phyloP scores from a whole-genome alignment of 306 rosid species.

The Sicyos baderoa region DNA sequence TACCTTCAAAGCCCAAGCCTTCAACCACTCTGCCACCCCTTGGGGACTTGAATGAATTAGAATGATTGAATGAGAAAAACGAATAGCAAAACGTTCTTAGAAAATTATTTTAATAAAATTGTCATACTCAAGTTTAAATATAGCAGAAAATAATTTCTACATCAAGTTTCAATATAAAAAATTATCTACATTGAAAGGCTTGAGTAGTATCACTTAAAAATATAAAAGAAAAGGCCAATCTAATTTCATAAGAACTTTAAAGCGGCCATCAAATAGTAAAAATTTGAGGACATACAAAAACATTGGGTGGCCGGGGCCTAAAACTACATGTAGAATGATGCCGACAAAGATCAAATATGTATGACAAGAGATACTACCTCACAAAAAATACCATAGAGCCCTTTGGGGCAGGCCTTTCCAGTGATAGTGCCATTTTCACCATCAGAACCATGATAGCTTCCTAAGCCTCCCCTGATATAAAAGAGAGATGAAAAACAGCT shows the following conservation, averaged over 20 bases:
- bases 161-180: neutral
- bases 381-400: conserved; percentile 85
- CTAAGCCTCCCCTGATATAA: conserved; percentile 70
- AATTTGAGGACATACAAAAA: neutral
- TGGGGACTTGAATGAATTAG: no score
- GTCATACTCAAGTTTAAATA: neutral
- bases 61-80: neutral
- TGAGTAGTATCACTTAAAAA: neutral
- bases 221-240: neutral
- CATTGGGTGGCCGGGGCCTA: neutral
- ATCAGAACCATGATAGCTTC: conserved; percentile 71
- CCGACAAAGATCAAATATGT: neutral
- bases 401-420: conserved; percentile 76
- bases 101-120: neutral
- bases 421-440: conserved; percentile 79
- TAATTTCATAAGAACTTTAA: neutral
- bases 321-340: conserved; percentile 1
- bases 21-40: no score
- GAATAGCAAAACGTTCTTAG: no score
- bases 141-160: neutral
- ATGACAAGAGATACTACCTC: conserved; percentile 41
- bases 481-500: neutral
- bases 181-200: neutral
- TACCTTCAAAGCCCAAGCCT: no score
- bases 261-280: neutral